Conservation (phyloP, 257 asterid species). For the Ophiorrhiza pumila region DNA sequence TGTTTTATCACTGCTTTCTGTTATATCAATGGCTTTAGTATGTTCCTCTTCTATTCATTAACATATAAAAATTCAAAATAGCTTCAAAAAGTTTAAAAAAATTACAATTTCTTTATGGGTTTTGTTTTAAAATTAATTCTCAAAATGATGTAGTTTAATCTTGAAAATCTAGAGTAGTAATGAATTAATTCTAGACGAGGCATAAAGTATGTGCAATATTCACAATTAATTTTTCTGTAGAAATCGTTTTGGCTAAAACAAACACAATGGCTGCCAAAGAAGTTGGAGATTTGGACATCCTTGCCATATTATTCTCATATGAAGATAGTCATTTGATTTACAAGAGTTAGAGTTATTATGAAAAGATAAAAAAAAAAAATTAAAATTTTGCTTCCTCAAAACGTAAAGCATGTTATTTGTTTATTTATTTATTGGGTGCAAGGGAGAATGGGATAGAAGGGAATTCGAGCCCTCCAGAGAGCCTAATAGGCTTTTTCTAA, state of each 20-base stretch:
- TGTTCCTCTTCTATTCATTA: background rate
- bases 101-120: background rate
- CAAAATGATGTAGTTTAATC: too few species aligned
- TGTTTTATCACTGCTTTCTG: background rate
- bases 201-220: background rate
- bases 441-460: too few species aligned
- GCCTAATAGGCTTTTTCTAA: too few species aligned
- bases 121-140: too few species aligned
- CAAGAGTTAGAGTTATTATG: too few species aligned
- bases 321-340: too few species aligned
- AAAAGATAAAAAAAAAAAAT: too few species aligned
- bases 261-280: background rate
- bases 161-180: too few species aligned
- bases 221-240: background rate
- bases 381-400: too few species aligned
- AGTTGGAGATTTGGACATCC: background rate
- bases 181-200: background rate
- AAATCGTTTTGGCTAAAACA: background rate
- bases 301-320: background rate
- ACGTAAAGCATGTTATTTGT: too few species aligned
- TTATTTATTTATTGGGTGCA: too few species aligned
- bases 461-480: too few species aligned
- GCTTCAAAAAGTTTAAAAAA: background rate
- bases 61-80: background rate
- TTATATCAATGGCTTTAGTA: background rate